Base-by-base conservation (phyloP, 805 yeast species). In the Saccharomycopsis oosterbeekiorum region DNA sequence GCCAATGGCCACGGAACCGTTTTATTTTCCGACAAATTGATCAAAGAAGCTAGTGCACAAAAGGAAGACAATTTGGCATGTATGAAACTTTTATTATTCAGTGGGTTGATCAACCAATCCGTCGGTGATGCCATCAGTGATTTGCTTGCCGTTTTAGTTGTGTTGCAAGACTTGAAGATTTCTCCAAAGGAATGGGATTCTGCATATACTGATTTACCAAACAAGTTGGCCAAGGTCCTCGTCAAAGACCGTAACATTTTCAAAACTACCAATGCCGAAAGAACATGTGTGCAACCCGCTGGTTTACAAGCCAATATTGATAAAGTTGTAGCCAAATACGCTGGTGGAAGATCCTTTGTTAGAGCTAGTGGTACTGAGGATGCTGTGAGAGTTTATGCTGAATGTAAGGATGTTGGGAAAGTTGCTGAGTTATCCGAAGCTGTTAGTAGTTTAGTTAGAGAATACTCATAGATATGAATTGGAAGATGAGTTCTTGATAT, bases 1-100 rank as follows among this genome's bases (percentile, higher is more conserved):
- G 99, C 99, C 59, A 94, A 94, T 71, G 99, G 99, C n/a, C 99
- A 94, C 70, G 99, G 99, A 14, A 94, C 99, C 0, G 96, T 93
- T 6, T 77, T 90, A 21, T 94, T 94, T 70, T 83, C 89, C 4
- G 78, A 82, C 0, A 71, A 74, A 14, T 82, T 77, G 57, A 62
- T 83, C 60, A 73, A 73, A 26, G 68, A 70, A 39, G 70, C 76
- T n/a, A 67, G 72, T 56, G 66, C 71, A 12, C 60, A 74, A 17
- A 75, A 76, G 82, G 61, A 67, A 68, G 84, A 84, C 66, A 70
- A 70, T 54, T 69, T 76, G 21, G 81, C 88, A 0, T 73, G 86
- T 39, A 70, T 75, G 61, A 77, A 86, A 1, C 75, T 94, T 64
- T 74, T 78, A 62, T 76, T 82, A 15, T 79, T 93, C 62, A 80